Percentiles rank a stretch among this genome's conserved stretches.
phyloP scores from a whole-genome alignment of 306 rosid genomes.

The Cucurbita pepo region DNA sequence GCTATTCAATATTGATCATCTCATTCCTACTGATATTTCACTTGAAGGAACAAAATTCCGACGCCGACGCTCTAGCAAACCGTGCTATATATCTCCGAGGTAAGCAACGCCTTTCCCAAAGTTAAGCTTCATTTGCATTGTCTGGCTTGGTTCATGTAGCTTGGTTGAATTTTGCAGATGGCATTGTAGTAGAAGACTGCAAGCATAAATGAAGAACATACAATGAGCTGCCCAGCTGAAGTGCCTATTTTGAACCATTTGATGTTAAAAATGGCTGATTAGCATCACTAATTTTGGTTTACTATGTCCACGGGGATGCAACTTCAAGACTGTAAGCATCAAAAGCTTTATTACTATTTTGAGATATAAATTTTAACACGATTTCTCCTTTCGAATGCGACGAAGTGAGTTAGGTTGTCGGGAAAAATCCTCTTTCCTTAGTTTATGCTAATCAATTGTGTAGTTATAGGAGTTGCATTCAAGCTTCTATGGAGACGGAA shows the following conservation, averaged over 20 bases:
- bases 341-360: background rate
- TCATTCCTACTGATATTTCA: conserved; percentile 1
- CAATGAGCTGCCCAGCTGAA: background rate
- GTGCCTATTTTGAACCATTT: background rate
- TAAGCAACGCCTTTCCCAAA: conserved; percentile 10
- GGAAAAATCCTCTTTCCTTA: too few relatives aligned
- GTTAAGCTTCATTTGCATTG: background rate
- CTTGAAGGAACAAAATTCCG: conserved; percentile 51
- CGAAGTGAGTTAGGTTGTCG: too few relatives aligned
- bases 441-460: too few relatives aligned
- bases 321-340: background rate
- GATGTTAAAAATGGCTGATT: background rate
- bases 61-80: conserved; percentile 77
- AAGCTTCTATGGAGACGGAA: too few relatives aligned
- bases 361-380: background rate
- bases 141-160: background rate
- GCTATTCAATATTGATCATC: background rate
- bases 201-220: background rate
- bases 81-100: conserved; percentile 42
- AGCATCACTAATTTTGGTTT: background rate
- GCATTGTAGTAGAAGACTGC: conserved; percentile 56
- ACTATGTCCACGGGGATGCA: background rate
- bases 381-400: too few relatives aligned
- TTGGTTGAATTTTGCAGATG: conserved; percentile 29
- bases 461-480: too few relatives aligned